Base-by-base conservation (phyloP, 345 rosid genomes). In the Dovyalis caffra region DNA sequence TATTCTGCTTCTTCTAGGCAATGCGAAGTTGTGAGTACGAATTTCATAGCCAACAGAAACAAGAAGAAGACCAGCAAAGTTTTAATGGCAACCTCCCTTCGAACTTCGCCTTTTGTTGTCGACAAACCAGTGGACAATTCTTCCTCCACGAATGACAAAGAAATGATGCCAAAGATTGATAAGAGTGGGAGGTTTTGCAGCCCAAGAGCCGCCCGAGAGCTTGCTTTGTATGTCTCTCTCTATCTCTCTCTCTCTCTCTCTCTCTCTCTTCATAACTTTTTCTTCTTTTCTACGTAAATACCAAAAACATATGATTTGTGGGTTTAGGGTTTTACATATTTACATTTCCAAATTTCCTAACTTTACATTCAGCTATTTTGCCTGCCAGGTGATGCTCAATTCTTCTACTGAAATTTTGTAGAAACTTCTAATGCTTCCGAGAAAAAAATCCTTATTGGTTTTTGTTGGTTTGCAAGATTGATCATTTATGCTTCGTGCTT, bases 171-270 rank as follows among this genome's bases (percentile, higher is more conserved):
- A 9, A 91, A 89, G 80, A 81, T 95, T 73, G 99, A 95, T 69
- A 91, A 89, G 79, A 90, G 90, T 80, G 99, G 98, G 34, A 85
- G 98, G 74, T 90, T 95, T 77, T 93, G 98, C 85, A 93, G 96
- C 79, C 99, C 99, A 70, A 87, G 99, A 83, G 99, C 99, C 65
- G 99, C 92, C 81, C 90, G 99, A 6, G 99, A 95, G 81, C 97
- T 95, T 76, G 95, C 99, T 74, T 79, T 95, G 99, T 95, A 87
- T 76, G 84, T 8, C 8, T 53, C 53, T 25, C 5, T 26, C 63
- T 26, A 8, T 29, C 21, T 16, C 64, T n/a, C 12, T 25, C 69
- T 47, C 4, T 67, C 32, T 63, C 51, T 10, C 49, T 63, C 21
- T 53, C 21, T 43, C n/a, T 58, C 37, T 51, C 2, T 49, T 12